Percentiles rank a stretch among this genome's conserved stretches.
These are phyloP conservation scores for Haplographium delicatum DNA, from an alignment of 495 filamentous ascomycete genomes.

Conservation along the genomic window DNA sequence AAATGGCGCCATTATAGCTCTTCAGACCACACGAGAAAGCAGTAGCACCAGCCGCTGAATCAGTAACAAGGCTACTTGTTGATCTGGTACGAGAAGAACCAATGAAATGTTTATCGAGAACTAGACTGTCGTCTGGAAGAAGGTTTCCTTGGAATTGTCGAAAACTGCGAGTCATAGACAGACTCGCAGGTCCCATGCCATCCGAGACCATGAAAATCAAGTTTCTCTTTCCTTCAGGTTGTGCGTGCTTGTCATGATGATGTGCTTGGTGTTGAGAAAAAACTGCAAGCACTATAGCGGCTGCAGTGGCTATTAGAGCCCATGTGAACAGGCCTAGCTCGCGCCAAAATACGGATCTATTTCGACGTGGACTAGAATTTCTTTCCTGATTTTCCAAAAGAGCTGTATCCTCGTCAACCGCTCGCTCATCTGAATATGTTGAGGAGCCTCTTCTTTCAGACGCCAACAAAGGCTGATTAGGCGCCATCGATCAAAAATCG, in stretches of 20 bases:
- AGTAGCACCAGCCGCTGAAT: slow-evolving; percentile 92
- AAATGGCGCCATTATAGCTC: slow-evolving; percentile 95
- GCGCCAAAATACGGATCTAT: slow-evolving; percentile 25
- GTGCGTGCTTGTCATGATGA: slow-evolving; percentile 8
- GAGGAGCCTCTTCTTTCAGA: slow-evolving; percentile 17
- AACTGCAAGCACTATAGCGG: slow-evolving; percentile 69
- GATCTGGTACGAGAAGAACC: slow-evolving; percentile 85
- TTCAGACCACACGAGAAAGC: slow-evolving; percentile 90
- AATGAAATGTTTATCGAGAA: slow-evolving; percentile 80
- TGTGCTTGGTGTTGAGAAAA: slow-evolving; percentile 58
- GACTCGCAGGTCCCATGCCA: slow-evolving; percentile 92
- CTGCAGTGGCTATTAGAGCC: slow-evolving; percentile 82
- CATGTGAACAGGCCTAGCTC: slow-evolving; percentile 75
- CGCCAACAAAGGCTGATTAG: slow-evolving; percentile 19
- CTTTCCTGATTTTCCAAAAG: slow-evolving; percentile 18
- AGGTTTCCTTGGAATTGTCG: slow-evolving; percentile 60
- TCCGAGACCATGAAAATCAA: slow-evolving; percentile 98
- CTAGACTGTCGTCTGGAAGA: slow-evolving; percentile 63
- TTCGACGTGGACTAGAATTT: background rate
- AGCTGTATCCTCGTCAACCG: slow-evolving; percentile 25
- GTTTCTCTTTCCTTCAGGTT: slow-evolving; percentile 66
- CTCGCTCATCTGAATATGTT: slow-evolving; percentile 20
- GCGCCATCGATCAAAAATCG: too few relatives aligned
- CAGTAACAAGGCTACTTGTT: slow-evolving; percentile 75
- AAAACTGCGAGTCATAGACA: slow-evolving; percentile 79